Evolutionary conservation across 2,329 filamentous ascomycete species (phyloP).

Genomic region (Xylariales sp.): DNA sequence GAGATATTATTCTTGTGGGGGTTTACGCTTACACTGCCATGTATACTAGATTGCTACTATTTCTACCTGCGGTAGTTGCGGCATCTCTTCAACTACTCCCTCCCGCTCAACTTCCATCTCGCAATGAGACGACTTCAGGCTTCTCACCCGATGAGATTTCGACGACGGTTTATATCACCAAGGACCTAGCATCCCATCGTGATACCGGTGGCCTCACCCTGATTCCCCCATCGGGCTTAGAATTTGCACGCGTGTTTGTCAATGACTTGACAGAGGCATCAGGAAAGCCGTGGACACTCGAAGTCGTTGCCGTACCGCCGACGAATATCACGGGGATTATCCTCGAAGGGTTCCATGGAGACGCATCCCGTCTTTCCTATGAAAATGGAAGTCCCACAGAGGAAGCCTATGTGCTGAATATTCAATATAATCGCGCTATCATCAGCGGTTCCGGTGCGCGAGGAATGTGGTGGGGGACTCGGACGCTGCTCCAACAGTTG

Average conservation of each 20-base stretch:
- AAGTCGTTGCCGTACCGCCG: constrained; percentile 52
- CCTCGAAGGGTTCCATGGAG: constrained; percentile 51
- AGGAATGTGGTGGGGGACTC: constrained; percentile 61
- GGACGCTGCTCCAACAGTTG: constrained; percentile 57
- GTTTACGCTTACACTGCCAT: constrained; percentile 18
- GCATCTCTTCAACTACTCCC: constrained; percentile 35
- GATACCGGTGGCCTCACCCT: constrained; percentile 61
- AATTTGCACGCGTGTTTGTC: constrained; percentile 61
- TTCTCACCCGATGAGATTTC: constrained; percentile 29
- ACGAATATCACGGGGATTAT: constrained; percentile 54
- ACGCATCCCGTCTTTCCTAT: constrained; percentile 53
- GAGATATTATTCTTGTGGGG: not conserved
- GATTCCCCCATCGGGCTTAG: constrained; percentile 61
- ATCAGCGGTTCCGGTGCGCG: constrained; percentile 57
- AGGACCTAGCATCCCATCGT: constrained; percentile 51
- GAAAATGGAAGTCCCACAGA: constrained; percentile 59
- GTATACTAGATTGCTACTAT: constrained; percentile 20
- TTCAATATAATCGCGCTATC: constrained; percentile 50
- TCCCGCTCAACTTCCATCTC: constrained; percentile 12
- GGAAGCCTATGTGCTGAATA: constrained; percentile 61
- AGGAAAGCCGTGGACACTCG: constrained; percentile 55
- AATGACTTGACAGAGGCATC: constrained; percentile 58
- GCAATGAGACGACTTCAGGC: constrained; percentile 14
- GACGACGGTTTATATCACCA: constrained; percentile 56
- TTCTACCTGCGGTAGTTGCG: constrained; percentile 22